A percentile compares a stretch with the other conserved stretches of the same genome.
phyloP scores from a whole-genome alignment of 2,329 filamentous ascomycete species.

The Phialocephala sp. region DNA sequence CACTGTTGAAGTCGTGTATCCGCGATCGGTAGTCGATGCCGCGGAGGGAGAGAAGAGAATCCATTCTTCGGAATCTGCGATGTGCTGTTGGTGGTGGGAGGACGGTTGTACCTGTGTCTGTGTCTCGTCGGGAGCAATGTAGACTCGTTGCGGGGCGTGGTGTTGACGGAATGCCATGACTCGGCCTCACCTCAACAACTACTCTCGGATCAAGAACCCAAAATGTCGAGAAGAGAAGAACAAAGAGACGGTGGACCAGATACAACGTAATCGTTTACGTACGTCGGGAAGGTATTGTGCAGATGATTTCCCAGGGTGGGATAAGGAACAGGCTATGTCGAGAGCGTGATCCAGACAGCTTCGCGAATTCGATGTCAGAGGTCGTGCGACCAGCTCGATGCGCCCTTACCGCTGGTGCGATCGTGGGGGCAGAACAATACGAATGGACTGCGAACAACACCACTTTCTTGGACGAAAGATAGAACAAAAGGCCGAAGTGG shows the following conservation, averaged over 20 bases:
- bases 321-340: not conserved
- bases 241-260: not conserved
- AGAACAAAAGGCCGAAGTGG: not conserved
- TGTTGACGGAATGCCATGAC: slow-evolving; percentile 66
- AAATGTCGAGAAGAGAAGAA: not conserved
- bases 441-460: not conserved
- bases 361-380: slow-evolving; percentile 1
- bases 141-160: slow-evolving; percentile 56
- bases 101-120: slow-evolving; percentile 35
- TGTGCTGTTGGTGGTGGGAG: slow-evolving; percentile 34
- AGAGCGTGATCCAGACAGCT: not conserved
- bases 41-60: slow-evolving; percentile 86
- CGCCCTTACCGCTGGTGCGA: slow-evolving; percentile 4
- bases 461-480: not conserved
- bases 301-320: not conserved
- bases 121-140: slow-evolving; percentile 48
- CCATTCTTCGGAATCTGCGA: slow-evolving; percentile 89
- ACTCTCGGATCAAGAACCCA: not conserved
- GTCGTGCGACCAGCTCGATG: slow-evolving; percentile 7
- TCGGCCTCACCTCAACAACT: not conserved
- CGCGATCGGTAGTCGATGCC: slow-evolving; percentile 70
- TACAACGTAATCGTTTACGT: not conserved
- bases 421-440: slow-evolving; percentile 1
- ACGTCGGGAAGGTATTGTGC: not conserved
- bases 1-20: slow-evolving; percentile 68